Base-by-base conservation (phyloP, 2,329 filamentous ascomycete species). In the Orbilia oligospora region DNA sequence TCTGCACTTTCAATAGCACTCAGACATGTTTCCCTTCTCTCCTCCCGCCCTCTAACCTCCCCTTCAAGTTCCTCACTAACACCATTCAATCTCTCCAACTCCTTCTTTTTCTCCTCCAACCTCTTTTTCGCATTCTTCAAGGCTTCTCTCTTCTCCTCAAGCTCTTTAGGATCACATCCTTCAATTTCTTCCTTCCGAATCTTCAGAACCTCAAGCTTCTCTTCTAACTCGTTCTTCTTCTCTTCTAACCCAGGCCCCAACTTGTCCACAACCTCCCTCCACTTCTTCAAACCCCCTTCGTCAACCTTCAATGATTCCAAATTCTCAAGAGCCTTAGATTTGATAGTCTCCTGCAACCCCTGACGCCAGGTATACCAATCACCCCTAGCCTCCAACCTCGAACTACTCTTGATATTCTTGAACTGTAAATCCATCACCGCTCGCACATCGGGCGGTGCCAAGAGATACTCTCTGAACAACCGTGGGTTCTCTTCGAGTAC, bases 281-380 rank as follows among this genome's bases (percentile, higher is more conserved):
- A 91, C 83, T 90, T 87, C 12, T 87, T 84, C 6, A 99, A 84
- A 1, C 89, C 82, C 69, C 88, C 86, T 66, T 92, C 90, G 81
- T 99, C 96, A 0, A 86, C 86, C 56, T 90, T 88, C 89, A 99
- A 93, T 20, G 91, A 93, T 71, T 92, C 89, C 0, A 89, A 87
- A 72, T 94, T 96, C 78, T 89, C 90, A 69, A 92, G 84, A 2
- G 98, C 88, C 2, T 93, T 94, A 81, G 93, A 91, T 83, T 92
- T 94, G 44, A 99, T 88, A 18, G 93, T 92, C 71, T 94, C 88
- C 33, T 92, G 90, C 24, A 98, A 88, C 82, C 96, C 95, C 88
- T 93, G 95, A 48, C 96, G 91, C 96, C 96, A 99, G 83, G 95
- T 92, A 84, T 99, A 99, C 96, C 96, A 99, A 87, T 96, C 94